Evolutionary conservation across 345 rosid genomes (phyloP), one percentile per base, ranked within the genome.

Genomic region (Citrus australasica): DNA sequence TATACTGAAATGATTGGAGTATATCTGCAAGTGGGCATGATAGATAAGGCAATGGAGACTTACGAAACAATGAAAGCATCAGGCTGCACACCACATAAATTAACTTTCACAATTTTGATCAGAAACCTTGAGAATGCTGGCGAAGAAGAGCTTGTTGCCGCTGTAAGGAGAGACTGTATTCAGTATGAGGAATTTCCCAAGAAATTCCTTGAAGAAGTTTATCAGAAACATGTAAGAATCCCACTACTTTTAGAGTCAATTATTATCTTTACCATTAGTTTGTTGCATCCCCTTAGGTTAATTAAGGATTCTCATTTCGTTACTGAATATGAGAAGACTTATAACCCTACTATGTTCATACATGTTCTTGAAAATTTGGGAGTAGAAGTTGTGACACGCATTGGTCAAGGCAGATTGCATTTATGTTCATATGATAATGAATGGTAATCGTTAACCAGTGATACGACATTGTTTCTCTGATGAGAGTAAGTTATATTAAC

Each of bases 1-100:
- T 90, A 81, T 76, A 85, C 85, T 9, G 94, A 90, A 84, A 85
- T 90, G 92, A 87, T 88, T 70, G 92, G 90, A 75, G 85, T 86
- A 28, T 90, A 88, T 79, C 69, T 88, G 6, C 73, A 76, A 24
- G 85, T 76, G 76, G 86, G 73, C 46, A 75, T 86, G 92, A 79
- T 80, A 25, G 89, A 85, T 30, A 86, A 87, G 86, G 94, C 94
- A 46, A 84, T 90, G 87, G 84, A 83, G 75, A 87, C 75, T 6
- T 88, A 88, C 22, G 79, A 69, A 58, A 73, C 38, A 27, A 82
- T 88, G 82, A 90, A 90, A 78, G 82, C 66, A 32, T 83, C 87
- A 25, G 89, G 89, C 10, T 85, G 90, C 79, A 33, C 40, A 7
- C 92, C 92, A 0, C 83, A 89, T 68, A 83, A 84, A 59, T 81